These are phyloP conservation scores for Fusarium longipes DNA, from an alignment of 2,329 filamentous ascomycete genomes.

Conservation along the genomic window DNA sequence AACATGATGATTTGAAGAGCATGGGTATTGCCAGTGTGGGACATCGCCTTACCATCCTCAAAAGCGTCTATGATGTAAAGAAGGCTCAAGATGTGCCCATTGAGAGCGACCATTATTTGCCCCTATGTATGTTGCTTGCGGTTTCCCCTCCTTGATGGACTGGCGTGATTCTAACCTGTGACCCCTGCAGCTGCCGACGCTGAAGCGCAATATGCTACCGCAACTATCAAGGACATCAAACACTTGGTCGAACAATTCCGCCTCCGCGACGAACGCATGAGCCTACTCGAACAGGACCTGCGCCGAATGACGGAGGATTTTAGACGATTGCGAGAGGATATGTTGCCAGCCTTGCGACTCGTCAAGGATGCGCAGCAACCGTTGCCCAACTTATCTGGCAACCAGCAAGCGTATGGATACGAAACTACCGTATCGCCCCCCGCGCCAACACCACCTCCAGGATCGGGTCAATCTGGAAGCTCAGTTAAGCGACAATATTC, in stretches of 20 bases:
- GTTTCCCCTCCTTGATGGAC: constrained; percentile 28
- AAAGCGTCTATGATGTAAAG: constrained; percentile 96
- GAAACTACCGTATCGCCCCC: constrained; percentile 65
- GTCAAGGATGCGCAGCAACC: constrained; percentile 93
- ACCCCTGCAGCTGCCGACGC: constrained; percentile 80
- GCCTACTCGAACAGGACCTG: constrained; percentile 83
- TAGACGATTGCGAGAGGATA: constrained; percentile 86
- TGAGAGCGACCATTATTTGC: constrained; percentile 93
- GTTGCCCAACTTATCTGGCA: constrained; percentile 67
- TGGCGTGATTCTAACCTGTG: constrained; percentile 37
- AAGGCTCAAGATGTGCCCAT: constrained; percentile 91
- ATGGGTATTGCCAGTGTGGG: constrained; percentile 94
- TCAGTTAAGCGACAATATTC: constrained; percentile 77
- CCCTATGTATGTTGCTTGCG: constrained; percentile 72
- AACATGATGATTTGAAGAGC: constrained; percentile 93
- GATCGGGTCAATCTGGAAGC: constrained; percentile 59
- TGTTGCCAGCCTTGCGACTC: constrained; percentile 88
- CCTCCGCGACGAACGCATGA: constrained; percentile 90
- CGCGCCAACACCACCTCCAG: constrained; percentile 65
- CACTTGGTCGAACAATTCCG: constrained; percentile 90
- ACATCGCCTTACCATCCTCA: constrained; percentile 92
- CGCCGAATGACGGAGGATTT: constrained; percentile 89
- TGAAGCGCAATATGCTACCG: constrained; percentile 84
- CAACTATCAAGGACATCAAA: constrained; percentile 92
- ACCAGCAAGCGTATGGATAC: constrained; percentile 60